Evolutionary conservation across 2,329 filamentous ascomycete genomes (phyloP).

Genomic region (Verticillium tricorpus): DNA sequence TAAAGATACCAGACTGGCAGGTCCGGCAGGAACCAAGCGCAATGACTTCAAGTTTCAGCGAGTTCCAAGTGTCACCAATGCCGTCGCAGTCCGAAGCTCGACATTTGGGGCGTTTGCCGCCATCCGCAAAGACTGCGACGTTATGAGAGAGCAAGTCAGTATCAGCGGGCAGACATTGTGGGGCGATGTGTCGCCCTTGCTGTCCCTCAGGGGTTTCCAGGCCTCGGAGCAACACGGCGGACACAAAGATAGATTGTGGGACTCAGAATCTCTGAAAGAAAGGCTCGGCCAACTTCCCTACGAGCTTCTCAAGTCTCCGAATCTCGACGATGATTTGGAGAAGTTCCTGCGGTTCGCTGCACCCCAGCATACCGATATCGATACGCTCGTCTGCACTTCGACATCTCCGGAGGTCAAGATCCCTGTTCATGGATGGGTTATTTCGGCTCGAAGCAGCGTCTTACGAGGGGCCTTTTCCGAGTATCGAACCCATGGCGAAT

Average conservation of each 20-base stretch:
- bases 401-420: slow-evolving; percentile 65
- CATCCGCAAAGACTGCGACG: slow-evolving; percentile 76
- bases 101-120: slow-evolving; percentile 87
- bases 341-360: slow-evolving; percentile 40
- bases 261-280: slow-evolving; percentile 40
- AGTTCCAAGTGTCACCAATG: slow-evolving; percentile 81
- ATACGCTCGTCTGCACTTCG: slow-evolving; percentile 47
- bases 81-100: slow-evolving; percentile 80
- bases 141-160: slow-evolving; percentile 67
- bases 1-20: slow-evolving; percentile 56
- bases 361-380: slow-evolving; percentile 34
- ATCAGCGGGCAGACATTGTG: slow-evolving; percentile 66
- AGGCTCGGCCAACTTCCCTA: slow-evolving; percentile 46
- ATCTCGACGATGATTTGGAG: slow-evolving; percentile 60
- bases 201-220: slow-evolving; percentile 61
- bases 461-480: slow-evolving; percentile 59
- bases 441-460: slow-evolving; percentile 68
- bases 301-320: slow-evolving; percentile 55
- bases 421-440: slow-evolving; percentile 77
- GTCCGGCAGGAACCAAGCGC: slow-evolving; percentile 52
- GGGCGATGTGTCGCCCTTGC: slow-evolving; percentile 66
- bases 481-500: slow-evolving; percentile 49
- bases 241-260: slow-evolving; percentile 36
- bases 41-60: slow-evolving; percentile 97
- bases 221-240: slow-evolving; percentile 31